These are phyloP conservation scores for Talaromyces sp. DNA, from an alignment of 2,329 filamentous ascomycete species.

Conservation along the genomic window DNA sequence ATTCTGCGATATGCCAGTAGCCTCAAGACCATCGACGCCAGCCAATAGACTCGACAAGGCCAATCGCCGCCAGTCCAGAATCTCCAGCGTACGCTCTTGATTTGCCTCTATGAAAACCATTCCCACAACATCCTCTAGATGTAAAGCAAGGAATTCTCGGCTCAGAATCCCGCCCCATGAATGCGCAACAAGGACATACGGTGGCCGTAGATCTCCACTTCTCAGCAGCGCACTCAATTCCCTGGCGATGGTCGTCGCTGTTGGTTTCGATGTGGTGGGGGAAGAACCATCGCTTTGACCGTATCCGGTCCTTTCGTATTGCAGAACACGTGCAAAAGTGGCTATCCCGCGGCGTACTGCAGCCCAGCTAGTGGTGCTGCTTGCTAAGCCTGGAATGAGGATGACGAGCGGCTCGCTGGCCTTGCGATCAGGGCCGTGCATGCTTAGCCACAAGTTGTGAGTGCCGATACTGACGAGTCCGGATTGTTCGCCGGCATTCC, in stretches of 20 bases:
- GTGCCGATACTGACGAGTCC: neutral
- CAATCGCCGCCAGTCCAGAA: neutral
- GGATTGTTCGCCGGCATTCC: neutral
- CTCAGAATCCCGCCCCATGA: slow-evolving; percentile 8
- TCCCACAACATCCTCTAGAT: neutral
- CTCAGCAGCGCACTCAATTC: neutral
- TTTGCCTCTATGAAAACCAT: slow-evolving; percentile 3
- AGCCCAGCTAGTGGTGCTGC: neutral
- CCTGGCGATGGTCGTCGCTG: neutral
- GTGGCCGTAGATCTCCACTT: neutral
- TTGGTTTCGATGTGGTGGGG: neutral
- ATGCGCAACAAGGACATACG: slow-evolving; percentile 6
- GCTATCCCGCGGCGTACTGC: neutral
- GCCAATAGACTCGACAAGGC: neutral
- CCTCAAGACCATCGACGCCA: neutral
- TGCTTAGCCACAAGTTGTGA: neutral
- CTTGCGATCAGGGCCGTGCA: neutral
- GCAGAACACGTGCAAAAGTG: neutral
- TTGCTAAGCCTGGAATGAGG: neutral
- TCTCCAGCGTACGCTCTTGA: neutral
- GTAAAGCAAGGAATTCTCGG: slow-evolving; percentile 3
- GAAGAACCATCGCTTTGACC: slow-evolving; percentile 1
- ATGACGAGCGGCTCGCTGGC: neutral
- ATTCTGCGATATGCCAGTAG: neutral
- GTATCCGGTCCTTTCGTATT: slow-evolving; percentile 1